A percentile compares a stretch with the other conserved stretches of the same genome.
Conservation (phyloP, 2,329 filamentous ascomycete species). For the Parascedosporium putredinis region DNA sequence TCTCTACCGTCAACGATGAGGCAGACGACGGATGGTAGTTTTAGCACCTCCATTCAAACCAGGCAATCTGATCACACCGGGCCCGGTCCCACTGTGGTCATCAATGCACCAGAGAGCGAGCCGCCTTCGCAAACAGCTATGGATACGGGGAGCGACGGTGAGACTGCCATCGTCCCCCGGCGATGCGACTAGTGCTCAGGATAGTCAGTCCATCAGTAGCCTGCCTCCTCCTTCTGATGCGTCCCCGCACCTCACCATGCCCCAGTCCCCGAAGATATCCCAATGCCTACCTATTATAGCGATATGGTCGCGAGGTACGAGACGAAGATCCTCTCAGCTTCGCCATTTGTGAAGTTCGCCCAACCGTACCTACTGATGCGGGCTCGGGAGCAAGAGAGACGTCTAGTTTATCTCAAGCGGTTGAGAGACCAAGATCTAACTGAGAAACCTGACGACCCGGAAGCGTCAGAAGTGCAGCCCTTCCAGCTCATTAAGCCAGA, state of each 20-base stretch:
- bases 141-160: not conserved
- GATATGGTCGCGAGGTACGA: conserved; percentile 90
- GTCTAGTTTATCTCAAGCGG: conserved; percentile 69
- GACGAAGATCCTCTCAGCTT: conserved; percentile 87
- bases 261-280: conserved; percentile 47
- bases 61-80: conserved; percentile 8
- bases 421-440: conserved; percentile 66
- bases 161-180: not conserved
- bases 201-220: not conserved
- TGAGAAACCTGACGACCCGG: conserved; percentile 45
- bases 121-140: conserved; percentile 22
- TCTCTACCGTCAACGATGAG: conserved; percentile 14
- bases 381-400: conserved; percentile 80
- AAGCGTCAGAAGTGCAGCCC: conserved; percentile 55
- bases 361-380: conserved; percentile 90
- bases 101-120: conserved; percentile 27
- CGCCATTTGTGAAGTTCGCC: conserved; percentile 90
- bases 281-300: conserved; percentile 86
- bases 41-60: conserved; percentile 1
- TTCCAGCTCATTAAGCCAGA: conserved; percentile 91
- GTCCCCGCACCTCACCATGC: not conserved
- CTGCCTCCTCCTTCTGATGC: conserved; percentile 1
- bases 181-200: not conserved
- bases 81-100: conserved; percentile 22
- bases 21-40: conserved; percentile 14